Evolutionary conservation across 352 stramenopile genomes (phyloP).

Genomic region (Phytophthora hybrid): DNA sequence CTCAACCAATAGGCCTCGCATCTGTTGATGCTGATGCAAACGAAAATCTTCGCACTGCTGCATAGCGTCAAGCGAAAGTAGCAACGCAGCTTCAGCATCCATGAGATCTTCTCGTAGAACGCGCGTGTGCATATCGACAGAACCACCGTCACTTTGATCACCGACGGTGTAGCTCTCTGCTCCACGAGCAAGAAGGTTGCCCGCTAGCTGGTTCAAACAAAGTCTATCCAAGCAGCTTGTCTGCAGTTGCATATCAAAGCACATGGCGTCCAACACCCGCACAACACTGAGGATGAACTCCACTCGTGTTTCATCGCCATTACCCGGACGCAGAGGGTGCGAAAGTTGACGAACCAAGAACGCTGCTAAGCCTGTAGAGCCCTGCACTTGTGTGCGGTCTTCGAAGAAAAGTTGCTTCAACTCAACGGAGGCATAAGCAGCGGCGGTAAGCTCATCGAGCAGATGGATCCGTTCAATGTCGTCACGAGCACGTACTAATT

Average conservation of each 20-base stretch:
- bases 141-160: constrained; percentile 1
- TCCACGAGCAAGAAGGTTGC: constrained; percentile 29
- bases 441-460: constrained; percentile 57
- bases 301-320: constrained; percentile 12
- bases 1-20: constrained; percentile 30
- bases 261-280: constrained; percentile 30
- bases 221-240: constrained; percentile 28
- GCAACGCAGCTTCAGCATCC: constrained; percentile 53
- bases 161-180: constrained; percentile 22
- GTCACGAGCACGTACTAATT: constrained; percentile 35
- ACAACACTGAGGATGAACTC: constrained; percentile 28
- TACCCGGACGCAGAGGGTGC: constrained; percentile 4
- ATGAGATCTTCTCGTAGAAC: constrained; percentile 51
- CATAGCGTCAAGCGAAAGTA: constrained; percentile 56
- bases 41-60: constrained; percentile 41
- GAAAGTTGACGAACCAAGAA: constrained; percentile 48
- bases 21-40: constrained; percentile 36
- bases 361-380: constrained; percentile 36
- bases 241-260: constrained; percentile 37
- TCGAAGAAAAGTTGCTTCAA: constrained; percentile 65
- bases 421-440: constrained; percentile 35
- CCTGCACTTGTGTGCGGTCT: constrained; percentile 45
- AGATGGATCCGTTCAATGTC: constrained; percentile 36
- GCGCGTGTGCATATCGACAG: neutral
- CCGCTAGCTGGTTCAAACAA: constrained; percentile 22